Conservation (phyloP, 208 protist species). For the Crithidia brevicula region DNA sequence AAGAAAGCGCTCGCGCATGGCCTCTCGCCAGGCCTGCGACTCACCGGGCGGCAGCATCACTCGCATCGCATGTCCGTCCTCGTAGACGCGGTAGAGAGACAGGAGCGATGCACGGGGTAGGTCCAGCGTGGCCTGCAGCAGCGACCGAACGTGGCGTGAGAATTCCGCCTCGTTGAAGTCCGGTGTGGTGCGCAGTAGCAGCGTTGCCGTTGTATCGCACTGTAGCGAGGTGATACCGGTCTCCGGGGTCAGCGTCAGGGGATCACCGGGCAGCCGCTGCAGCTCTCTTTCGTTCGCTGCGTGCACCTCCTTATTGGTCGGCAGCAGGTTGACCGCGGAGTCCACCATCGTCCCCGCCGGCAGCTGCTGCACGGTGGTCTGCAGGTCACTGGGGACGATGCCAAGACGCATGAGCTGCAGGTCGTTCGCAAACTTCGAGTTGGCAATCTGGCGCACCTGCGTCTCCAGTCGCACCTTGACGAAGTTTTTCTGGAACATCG, state of each 20-base stretch:
- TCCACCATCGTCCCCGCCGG: slow-evolving; percentile 86
- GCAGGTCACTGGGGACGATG: slow-evolving; percentile 62
- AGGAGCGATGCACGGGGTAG: slow-evolving; percentile 77
- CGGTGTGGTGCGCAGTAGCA: slow-evolving; percentile 79
- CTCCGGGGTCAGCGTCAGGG: slow-evolving; percentile 72
- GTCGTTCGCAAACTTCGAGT: slow-evolving; percentile 69
- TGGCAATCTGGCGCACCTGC: slow-evolving; percentile 68
- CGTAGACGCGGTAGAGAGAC: slow-evolving; percentile 81
- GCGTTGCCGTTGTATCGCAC: slow-evolving; percentile 77
- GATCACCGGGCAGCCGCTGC: slow-evolving; percentile 67
- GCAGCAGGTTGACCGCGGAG: slow-evolving; percentile 84
- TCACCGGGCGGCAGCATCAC: slow-evolving; percentile 81
- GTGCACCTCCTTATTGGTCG: slow-evolving; percentile 88
- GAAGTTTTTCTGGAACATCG: slow-evolving; percentile 74
- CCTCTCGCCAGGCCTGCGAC: slow-evolving; percentile 80
- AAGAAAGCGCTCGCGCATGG: slow-evolving; percentile 82
- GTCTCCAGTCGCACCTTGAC: slow-evolving; percentile 79
- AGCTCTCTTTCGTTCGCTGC: slow-evolving; percentile 81
- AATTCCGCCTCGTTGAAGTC: slow-evolving; percentile 79
- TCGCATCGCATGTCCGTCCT: slow-evolving; percentile 89
- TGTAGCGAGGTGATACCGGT: slow-evolving; percentile 81
- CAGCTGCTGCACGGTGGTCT: slow-evolving; percentile 71
- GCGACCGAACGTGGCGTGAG: slow-evolving; percentile 66
- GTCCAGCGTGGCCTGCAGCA: slow-evolving; percentile 83
- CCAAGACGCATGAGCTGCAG: slow-evolving; percentile 82